Evolutionary conservation across 495 filamentous ascomycete genomes (phyloP).

Genomic region (Letharia lupina): DNA sequence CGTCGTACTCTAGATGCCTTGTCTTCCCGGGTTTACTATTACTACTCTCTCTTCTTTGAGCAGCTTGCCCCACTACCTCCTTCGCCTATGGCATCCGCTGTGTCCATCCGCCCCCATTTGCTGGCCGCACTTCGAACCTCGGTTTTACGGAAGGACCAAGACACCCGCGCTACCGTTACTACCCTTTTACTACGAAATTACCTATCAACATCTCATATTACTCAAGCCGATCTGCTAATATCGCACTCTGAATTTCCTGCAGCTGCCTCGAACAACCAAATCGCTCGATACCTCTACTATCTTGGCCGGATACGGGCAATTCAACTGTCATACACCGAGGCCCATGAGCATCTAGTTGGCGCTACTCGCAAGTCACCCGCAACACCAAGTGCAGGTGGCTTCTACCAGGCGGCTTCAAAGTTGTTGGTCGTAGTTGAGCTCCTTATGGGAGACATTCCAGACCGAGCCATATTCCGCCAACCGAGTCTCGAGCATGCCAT

Average conservation of each 20-base stretch:
- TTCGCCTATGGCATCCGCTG: constrained; percentile 72
- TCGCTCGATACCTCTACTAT: constrained; percentile 93
- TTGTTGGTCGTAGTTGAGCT: constrained; percentile 90
- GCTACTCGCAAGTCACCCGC: constrained; percentile 92
- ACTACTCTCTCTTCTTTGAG: constrained; percentile 91
- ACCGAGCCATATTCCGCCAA: constrained; percentile 86
- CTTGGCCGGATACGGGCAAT: constrained; percentile 93
- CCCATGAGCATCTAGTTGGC: constrained; percentile 85
- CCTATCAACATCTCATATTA: constrained; percentile 89
- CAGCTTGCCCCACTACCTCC: constrained; percentile 78
- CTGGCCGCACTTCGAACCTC: constrained; percentile 85
- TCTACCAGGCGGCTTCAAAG: constrained; percentile 92
- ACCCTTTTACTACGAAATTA: constrained; percentile 94
- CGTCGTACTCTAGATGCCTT: constrained; percentile 89
- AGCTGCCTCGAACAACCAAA: constrained; percentile 92
- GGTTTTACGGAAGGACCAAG: constrained; percentile 88
- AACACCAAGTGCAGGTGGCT: constrained; percentile 78
- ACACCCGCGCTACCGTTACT: constrained; percentile 91
- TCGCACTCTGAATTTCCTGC: constrained; percentile 90
- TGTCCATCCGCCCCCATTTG: constrained; percentile 76
- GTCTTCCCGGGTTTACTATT: constrained; percentile 93
- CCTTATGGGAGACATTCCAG: constrained; percentile 97
- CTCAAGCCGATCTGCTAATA: constrained; percentile 90
- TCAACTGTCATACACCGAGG: constrained; percentile 90
- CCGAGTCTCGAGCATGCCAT: constrained; percentile 75